These are phyloP conservation scores for apple (Malus domestica) DNA, from an alignment of 306 rosid species.

Conservation along the genomic window ASM211411v1 NC_041799.1:34575501-34576000, in stretches of 20 bases:
- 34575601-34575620: no score
- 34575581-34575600: background rate
- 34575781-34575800: constrained; percentile 54
- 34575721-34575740: constrained; percentile 48
- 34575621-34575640: no score
- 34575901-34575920: background rate
- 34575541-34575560: no score
- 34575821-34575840: constrained; percentile 35
- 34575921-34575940: background rate
- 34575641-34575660: no score
- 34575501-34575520: background rate
- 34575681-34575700: constrained; percentile 15
- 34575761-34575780: constrained; percentile 64
- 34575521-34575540: no score
- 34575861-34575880: background rate
- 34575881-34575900: background rate
- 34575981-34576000: constrained; percentile 86
- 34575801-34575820: constrained; percentile 68
- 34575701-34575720: constrained; percentile 49
- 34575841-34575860: background rate
- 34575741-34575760: constrained; percentile 44
- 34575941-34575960: constrained; percentile 50
- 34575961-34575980: constrained; percentile 67
- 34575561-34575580: no score
- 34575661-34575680: background rate